Conservation (phyloP, 371 early-diverging fungal genomes). For the Rhizopus arrhizus region DNA sequence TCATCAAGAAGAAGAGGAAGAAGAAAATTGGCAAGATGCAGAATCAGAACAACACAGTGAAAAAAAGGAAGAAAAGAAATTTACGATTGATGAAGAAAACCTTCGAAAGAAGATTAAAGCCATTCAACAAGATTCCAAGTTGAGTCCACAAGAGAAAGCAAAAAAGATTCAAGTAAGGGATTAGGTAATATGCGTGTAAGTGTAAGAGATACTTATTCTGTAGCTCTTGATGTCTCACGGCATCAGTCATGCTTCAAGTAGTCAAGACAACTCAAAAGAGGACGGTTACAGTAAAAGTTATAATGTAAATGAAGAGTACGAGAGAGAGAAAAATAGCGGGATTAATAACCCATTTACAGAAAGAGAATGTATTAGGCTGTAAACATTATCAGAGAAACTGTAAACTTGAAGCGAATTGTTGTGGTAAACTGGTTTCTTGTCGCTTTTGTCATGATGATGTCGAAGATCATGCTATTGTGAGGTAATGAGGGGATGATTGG, state of each 20-base stretch:
- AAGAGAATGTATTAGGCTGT: slow-evolving; percentile 75
- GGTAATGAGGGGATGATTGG: slow-evolving; percentile 51
- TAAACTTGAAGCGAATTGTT: slow-evolving; percentile 91
- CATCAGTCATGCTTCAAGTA: slow-evolving; percentile 35
- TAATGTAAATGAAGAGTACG: slow-evolving; percentile 39
- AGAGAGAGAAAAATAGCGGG: too few species aligned
- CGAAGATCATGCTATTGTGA: slow-evolving; percentile 82
- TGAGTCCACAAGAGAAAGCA: slow-evolving; percentile 69
- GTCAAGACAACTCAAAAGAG: slow-evolving; percentile 30
- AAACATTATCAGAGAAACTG: slow-evolving; percentile 90
- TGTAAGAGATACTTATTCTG: not conserved
- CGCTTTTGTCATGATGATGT: slow-evolving; percentile 96
- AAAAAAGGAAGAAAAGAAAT: slow-evolving; percentile 2
- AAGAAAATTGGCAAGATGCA: slow-evolving; percentile 40
- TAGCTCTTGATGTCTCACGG: slow-evolving; percentile 37
- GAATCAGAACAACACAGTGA: slow-evolving; percentile 24
- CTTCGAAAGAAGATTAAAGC: slow-evolving; percentile 61
- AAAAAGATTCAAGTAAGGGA: slow-evolving; percentile 66
- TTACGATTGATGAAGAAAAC: slow-evolving; percentile 32
- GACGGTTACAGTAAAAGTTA: slow-evolving; percentile 45
- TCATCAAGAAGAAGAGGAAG: slow-evolving; percentile 77
- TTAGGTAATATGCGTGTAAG: too few species aligned
- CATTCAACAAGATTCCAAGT: slow-evolving; percentile 56
- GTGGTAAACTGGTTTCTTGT: slow-evolving; percentile 87
- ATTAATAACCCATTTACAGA: slow-evolving; percentile 21